Evolutionary conservation across 345 rosid species (phyloP), one percentile per base, ranked within the genome.

Genomic region (Eucalyptus sp.): DNA sequence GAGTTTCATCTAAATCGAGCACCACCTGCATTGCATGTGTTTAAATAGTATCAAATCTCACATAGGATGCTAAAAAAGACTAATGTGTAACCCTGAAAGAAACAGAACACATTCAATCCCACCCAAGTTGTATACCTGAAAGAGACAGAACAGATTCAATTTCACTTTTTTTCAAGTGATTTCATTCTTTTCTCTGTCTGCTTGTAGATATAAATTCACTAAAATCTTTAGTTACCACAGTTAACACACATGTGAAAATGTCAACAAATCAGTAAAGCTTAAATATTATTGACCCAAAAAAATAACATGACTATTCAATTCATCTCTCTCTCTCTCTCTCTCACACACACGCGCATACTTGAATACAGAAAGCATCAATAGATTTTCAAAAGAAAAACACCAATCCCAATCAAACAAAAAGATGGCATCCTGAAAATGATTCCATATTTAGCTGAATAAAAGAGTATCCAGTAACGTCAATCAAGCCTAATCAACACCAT

Each of bases 1-100:
- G 93, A 54, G 99, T 98, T 91, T 98, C 99, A 90, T 98, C 99
- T 94, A 98, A 94, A 90, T 98, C 99, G 20, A 98, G 96, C 92
- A 98, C 99, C 60, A 98, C 99, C 99, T 98, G 93, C 88, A 93
- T 54, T 44, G 46, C 56, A 66, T 60, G 48, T 25, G 13, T 48
- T 46, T 41, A 90, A 33, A 68, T 66, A 44, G 62, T 24, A 66
- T 44, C 33, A 81, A 58, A 27, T 24, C 87, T 44, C 22, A 50
- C 29, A 37, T 48, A 66, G 17, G 5, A 41, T 49, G 86, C 29
- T 49, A 20, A 27, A 20, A 27, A 88, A 56, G 62, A 33, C 87
- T 50, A n/a, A 52, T 86, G n/a, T 11, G 66, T 51, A 49, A 86
- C 62, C 37, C 12, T 41, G 44, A 71, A 71, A 71, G 44, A 33